Base-by-base conservation (phyloP, 257 asterid species). In the Jacaranda mimosifolia region DNA sequence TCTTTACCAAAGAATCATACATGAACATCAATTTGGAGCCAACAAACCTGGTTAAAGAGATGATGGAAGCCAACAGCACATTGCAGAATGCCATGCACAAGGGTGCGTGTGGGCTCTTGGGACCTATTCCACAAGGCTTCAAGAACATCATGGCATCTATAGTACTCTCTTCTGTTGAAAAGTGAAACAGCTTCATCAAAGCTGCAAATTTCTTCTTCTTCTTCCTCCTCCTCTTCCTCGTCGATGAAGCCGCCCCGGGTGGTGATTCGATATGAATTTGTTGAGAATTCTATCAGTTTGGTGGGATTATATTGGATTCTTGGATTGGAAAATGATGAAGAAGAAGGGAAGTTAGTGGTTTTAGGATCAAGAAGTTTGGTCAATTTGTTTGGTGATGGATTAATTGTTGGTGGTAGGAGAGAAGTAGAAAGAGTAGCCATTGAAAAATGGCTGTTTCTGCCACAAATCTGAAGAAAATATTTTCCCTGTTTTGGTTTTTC, bases 51-150 rank as follows among this genome's bases (percentile, higher is more conserved):
- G 76, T 90, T 94, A 81, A 90, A 90, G 79, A 94, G 96, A 83
- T 94, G 98, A 79, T 94, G 97, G 14, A 94, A 90, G 68, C 97
- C 98, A 1, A 92, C 96, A 26, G 97, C 96, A 38, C 97, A 90
- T 63, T 94, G 97, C 19, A 92, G 83, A 62, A 92, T 84, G 55
- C 87, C 97, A 13, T 92, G 98, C 40, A 90, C 74, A 3, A 94
- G 93, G 21, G 93, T 89, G 19, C 96, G 85, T 0, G 80, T 70
- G 17, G 94, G 96, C 43, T 92, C 97, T 65, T 92, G 80, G 9
- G 97, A 87, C 6, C 68, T 45, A 51, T 85, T 85, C 97, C 98
- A 92, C 5, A 94, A 69, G 8, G 86, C 80, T 80, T 94, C 97
- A 9, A 92, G 96, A 72, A 90, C 91, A 18, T 90, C 98, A 46